phyloP scores from a whole-genome alignment of 306 rosid species.

The Betula pendula region DNA sequence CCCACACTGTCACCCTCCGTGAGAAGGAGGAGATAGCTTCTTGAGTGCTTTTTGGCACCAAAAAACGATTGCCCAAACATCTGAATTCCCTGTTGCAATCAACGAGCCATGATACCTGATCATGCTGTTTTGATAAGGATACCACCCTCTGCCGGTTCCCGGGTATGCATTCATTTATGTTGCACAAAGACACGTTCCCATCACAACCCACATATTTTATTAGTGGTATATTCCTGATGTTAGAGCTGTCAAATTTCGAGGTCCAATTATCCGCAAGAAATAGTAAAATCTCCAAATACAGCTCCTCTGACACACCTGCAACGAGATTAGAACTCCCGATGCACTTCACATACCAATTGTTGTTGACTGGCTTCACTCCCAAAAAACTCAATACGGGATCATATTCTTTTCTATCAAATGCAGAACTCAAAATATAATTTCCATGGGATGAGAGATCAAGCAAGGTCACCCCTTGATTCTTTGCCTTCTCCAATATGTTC shows the following conservation, averaged over 20 bases:
- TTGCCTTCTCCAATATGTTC: too few relatives aligned
- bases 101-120: constrained; percentile 49
- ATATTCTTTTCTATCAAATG: constrained; percentile 47
- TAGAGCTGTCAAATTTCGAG: constrained; percentile 24
- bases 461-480: too few relatives aligned
- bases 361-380: constrained; percentile 42
- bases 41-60: constrained; percentile 59
- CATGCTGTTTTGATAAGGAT: background rate
- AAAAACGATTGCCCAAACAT: constrained; percentile 24
- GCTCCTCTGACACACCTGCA: constrained; percentile 47
- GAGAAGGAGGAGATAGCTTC: constrained; percentile 29
- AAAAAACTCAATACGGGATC: constrained; percentile 47
- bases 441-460: constrained; percentile 30
- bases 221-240: constrained; percentile 39
- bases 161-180: constrained; percentile 23
- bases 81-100: constrained; percentile 48
- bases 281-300: constrained; percentile 39
- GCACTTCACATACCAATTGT: constrained; percentile 73
- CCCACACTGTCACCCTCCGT: constrained; percentile 25
- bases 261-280: constrained; percentile 52
- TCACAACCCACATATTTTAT: constrained; percentile 43
- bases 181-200: constrained; percentile 40
- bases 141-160: constrained; percentile 15
- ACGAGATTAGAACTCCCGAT: constrained; percentile 54
- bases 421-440: constrained; percentile 41